Base-by-base conservation (phyloP, 306 rosid species). In the Abrus pulchellus region DNA sequence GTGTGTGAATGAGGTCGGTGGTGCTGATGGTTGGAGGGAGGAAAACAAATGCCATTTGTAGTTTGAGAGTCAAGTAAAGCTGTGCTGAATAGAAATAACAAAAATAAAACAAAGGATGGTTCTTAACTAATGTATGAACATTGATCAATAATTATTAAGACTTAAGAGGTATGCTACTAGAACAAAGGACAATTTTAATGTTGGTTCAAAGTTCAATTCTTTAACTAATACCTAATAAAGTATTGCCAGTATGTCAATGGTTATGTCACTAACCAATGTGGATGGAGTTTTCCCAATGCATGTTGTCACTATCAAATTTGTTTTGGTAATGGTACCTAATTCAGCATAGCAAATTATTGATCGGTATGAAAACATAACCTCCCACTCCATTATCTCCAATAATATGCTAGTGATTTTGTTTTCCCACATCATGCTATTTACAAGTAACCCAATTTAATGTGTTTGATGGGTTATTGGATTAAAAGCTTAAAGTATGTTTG, bases 141-240 rank as follows among this genome's bases (percentile, higher is more conserved):
- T 47, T 6, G 71, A 43, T 12, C 11, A 32, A 64, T 72, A 13
- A 70, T 43, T 72, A 71, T 72, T 47, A 13, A 45, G 64, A 63
- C 74, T 70, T 75, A 40, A 14, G 29, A 49, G 55, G 41, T 41
- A 34, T 55, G 72, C 30, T 61, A 27, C 59, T 55, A 55, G 40
- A 5, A 66, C 34, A 75, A 28, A 74, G 7, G 55, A 55, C 45
- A 63, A 72, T 5, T 9, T 36, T 43, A 11, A 30, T 33, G 59
- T 79, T 68, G 71, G 88, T 82, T 80, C 63, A 67, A 29, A 74
- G 61, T 74, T 82, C 84, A 78, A 82, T 82, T 86, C 84, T 69
- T 56, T 63, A 86, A 79, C 83, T 70, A 79, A 86, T 65, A 28
- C 81, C 47, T 34, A 75, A 54, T 83, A 70, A 74, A 82, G 30